Conservation (phyloP, 2,329 filamentous ascomycete species). For the Elsinoe arachidis region DNA sequence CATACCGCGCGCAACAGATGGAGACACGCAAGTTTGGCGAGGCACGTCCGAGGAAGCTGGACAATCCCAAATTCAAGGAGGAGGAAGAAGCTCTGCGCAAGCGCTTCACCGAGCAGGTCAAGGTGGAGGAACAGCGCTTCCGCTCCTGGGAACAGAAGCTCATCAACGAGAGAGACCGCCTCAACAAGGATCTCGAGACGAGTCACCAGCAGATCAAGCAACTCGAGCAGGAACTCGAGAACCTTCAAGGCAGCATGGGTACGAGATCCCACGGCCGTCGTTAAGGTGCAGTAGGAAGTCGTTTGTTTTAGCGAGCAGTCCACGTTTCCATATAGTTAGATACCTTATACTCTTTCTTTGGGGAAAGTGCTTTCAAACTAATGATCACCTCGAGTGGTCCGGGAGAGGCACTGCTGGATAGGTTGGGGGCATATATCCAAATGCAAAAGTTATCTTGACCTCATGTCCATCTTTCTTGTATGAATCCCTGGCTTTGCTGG, state of each 20-base stretch:
- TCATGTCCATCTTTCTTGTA: background rate
- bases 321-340: constrained; percentile 10
- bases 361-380: background rate
- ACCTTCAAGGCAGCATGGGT: constrained; percentile 56
- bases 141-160: constrained; percentile 99
- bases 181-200: constrained; percentile 99
- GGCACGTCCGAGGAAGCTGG: constrained; percentile 90
- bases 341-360: constrained; percentile 11
- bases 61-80: constrained; percentile 99
- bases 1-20: constrained; percentile 98
- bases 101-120: constrained; percentile 99
- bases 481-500: background rate
- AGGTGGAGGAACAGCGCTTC: constrained; percentile 99
- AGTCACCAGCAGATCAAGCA: constrained; percentile 88
- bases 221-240: constrained; percentile 84
- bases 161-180: constrained; percentile 92
- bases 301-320: constrained; percentile 8
- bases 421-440: background rate
- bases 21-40: constrained; percentile 99
- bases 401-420: constrained; percentile 8
- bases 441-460: constrained; percentile 3
- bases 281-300: constrained; percentile 4
- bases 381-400: background rate
- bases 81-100: constrained; percentile 97
- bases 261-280: constrained; percentile 20